Evolutionary conservation across 2,329 filamentous ascomycete genomes (phyloP).

Genomic region (Aspergillus calidoustus): DNA sequence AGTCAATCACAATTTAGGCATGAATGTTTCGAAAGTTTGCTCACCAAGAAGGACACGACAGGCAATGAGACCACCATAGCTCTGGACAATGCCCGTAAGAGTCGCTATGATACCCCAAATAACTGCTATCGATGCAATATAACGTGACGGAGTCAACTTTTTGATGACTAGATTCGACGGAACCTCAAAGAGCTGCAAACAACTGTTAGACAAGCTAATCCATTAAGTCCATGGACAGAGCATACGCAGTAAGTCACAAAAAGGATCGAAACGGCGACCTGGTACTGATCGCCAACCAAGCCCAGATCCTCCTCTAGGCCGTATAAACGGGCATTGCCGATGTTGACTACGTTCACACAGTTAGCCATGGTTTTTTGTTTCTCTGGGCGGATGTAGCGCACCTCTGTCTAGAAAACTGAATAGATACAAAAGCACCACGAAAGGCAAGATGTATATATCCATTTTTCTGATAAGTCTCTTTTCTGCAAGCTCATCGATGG

Average conservation of each 20-base stretch:
- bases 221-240: neutral
- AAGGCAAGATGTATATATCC: constrained; percentile 47
- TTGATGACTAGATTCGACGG: constrained; percentile 69
- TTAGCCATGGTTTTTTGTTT: constrained; percentile 16
- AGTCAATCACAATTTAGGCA: constrained; percentile 3
- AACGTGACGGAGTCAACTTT: constrained; percentile 64
- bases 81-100: constrained; percentile 67
- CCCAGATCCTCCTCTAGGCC: constrained; percentile 66
- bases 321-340: constrained; percentile 71
- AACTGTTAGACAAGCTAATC: constrained; percentile 14
- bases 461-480: constrained; percentile 44
- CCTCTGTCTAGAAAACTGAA: constrained; percentile 74
- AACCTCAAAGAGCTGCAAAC: constrained; percentile 59
- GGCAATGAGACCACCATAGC: constrained; percentile 68
- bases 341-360: constrained; percentile 60
- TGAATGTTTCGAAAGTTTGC: neutral
- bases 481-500: constrained; percentile 35
- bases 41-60: constrained; percentile 65
- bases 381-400: constrained; percentile 2
- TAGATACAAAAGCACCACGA: constrained; percentile 61
- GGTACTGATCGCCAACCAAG: constrained; percentile 68
- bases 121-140: constrained; percentile 62
- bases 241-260: constrained; percentile 67
- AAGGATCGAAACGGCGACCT: constrained; percentile 68
- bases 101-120: constrained; percentile 57